Conservation (phyloP, 2,329 filamentous ascomycete species). For the Botrytis deweyae region DNA sequence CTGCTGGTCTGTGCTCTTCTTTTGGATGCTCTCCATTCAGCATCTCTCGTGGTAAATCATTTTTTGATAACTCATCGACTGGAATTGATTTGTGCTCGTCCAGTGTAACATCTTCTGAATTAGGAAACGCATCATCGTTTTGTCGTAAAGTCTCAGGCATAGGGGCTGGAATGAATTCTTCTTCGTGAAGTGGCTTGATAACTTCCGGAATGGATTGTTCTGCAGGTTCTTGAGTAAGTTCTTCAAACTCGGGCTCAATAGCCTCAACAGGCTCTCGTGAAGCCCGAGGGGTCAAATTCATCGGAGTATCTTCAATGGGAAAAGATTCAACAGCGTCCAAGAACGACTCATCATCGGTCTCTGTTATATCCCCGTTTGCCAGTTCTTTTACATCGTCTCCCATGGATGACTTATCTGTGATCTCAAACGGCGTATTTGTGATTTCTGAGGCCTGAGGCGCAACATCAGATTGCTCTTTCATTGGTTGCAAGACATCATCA, state of each 20-base stretch:
- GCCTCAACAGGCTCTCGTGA: not conserved
- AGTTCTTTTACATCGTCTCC: not conserved
- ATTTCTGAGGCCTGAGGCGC: not conserved
- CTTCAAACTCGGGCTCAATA: not conserved
- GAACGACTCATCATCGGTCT: not conserved
- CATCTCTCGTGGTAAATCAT: not conserved
- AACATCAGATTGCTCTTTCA: not conserved
- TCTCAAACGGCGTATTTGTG: not conserved
- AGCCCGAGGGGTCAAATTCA: not conserved
- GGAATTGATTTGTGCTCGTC: not conserved
- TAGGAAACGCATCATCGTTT: not conserved
- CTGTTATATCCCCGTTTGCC: not conserved
- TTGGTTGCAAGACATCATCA: not conserved
- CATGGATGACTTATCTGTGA: not conserved
- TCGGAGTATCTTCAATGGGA: not conserved
- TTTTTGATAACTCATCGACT: conserved; percentile 3
- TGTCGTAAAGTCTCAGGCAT: conserved; percentile 3
- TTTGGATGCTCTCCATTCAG: conserved; percentile 14
- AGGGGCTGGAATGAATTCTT: not conserved
- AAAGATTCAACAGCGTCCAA: conserved; percentile 3
- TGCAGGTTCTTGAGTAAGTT: not conserved
- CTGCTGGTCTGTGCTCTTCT: conserved; percentile 21
- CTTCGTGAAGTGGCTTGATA: not conserved
- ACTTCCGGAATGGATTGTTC: not conserved
- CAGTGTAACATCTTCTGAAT: not conserved